phyloP scores from a whole-genome alignment of 345 rosid genomes.

The Rhodamnia argentea region DNA sequence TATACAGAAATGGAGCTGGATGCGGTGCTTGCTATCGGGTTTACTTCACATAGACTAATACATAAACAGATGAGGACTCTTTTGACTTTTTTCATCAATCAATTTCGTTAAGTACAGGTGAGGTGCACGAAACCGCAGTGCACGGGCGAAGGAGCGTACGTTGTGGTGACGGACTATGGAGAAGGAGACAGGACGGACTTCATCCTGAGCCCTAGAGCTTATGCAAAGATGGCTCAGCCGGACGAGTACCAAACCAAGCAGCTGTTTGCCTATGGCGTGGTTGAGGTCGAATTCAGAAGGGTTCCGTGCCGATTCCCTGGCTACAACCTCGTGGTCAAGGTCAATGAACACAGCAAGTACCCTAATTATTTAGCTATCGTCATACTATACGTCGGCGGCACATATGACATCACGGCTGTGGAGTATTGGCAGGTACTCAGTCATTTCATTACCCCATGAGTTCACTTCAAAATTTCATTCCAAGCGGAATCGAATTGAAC shows the following conservation, averaged over 20 bases:
- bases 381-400: constrained; percentile 42
- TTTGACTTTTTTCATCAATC: background rate
- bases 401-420: constrained; percentile 43
- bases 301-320: constrained; percentile 46
- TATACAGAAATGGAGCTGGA: constrained; percentile 68
- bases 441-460: background rate
- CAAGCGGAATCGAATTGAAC: background rate
- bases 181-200: constrained; percentile 77
- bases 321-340: constrained; percentile 39
- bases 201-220: constrained; percentile 64
- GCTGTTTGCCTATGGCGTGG: constrained; percentile 65
- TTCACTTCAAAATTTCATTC: background rate
- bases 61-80: background rate
- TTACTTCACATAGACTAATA: background rate
- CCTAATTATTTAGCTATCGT: constrained; percentile 59
- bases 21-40: constrained; percentile 98
- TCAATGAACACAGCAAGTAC: constrained; percentile 58
- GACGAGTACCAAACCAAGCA: constrained; percentile 12
- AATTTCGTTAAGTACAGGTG: constrained; percentile 22
- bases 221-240: constrained; percentile 36
- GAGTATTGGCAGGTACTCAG: constrained; percentile 54
- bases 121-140: constrained; percentile 64
- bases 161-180: constrained; percentile 78
- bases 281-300: constrained; percentile 59
- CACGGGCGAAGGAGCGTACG: constrained; percentile 46